Evolutionary conservation across 345 rosid genomes (phyloP).

Genomic region (Conringia planisiliqua): DNA sequence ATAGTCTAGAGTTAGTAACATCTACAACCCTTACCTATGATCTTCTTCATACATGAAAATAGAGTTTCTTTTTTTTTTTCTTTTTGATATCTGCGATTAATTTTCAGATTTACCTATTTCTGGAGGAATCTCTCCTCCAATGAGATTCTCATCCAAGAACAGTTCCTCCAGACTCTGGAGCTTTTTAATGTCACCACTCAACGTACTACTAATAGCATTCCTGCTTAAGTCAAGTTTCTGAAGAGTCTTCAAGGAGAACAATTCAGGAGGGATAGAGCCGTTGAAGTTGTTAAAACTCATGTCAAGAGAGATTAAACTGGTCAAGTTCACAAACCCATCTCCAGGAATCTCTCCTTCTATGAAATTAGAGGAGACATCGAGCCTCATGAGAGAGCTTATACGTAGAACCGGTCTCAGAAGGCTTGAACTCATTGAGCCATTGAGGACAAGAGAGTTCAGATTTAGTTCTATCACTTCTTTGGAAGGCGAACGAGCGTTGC

Average conservation of each 20-base stretch:
- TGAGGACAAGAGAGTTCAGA: neutral
- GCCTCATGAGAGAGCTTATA: slow-evolving; percentile 6
- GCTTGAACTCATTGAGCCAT: slow-evolving; percentile 14
- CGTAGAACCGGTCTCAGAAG: slow-evolving; percentile 14
- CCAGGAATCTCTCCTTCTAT: slow-evolving; percentile 35
- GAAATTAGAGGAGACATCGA: slow-evolving; percentile 4
- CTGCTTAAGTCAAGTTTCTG: slow-evolving; percentile 17
- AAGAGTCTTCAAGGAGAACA: slow-evolving; percentile 28
- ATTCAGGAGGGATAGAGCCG: slow-evolving; percentile 31
- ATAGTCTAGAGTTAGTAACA: neutral
- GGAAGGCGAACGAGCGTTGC: neutral
- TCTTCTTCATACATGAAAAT: neutral
- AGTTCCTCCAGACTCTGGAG: slow-evolving; percentile 29
- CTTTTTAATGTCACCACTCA: slow-evolving; percentile 11
- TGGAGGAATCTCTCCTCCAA: slow-evolving; percentile 31
- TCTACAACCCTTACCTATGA: neutral
- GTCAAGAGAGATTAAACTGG: slow-evolving; percentile 32
- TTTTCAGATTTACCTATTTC: slow-evolving; percentile 24
- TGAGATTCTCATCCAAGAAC: slow-evolving; percentile 12
- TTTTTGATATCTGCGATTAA: neutral
- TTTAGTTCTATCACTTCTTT: slow-evolving; percentile 2
- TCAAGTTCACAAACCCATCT: slow-evolving; percentile 34
- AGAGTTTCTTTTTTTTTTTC: no score
- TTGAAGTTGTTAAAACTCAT: slow-evolving; percentile 25
- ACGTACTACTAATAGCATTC: slow-evolving; percentile 23